phyloP scores from a whole-genome alignment of 306 rosid species.

The Boehmeria nivea region DNA sequence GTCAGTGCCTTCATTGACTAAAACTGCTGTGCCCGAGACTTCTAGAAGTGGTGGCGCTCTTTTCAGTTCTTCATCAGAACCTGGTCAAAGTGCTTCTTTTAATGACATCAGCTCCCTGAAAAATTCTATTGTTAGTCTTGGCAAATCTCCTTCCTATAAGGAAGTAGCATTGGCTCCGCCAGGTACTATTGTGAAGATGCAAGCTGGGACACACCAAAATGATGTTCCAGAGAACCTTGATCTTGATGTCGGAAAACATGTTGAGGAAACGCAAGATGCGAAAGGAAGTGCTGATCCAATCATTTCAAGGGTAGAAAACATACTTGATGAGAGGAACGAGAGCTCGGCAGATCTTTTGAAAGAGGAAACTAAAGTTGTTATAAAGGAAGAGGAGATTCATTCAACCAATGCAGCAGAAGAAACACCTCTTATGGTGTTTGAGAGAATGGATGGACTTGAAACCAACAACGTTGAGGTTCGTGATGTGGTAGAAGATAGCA shows the following conservation, averaged over 20 bases:
- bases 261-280: constrained; percentile 39
- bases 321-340: constrained; percentile 28
- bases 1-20: constrained; percentile 52
- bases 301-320: constrained; percentile 27
- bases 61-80: constrained; percentile 34
- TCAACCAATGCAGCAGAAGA: constrained; percentile 28
- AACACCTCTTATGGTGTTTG: constrained; percentile 27
- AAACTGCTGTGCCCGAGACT: constrained; percentile 34
- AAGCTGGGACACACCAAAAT: constrained; percentile 50
- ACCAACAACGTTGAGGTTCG: constrained; percentile 37
- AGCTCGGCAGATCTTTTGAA: constrained; percentile 32
- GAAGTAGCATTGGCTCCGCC: constrained; percentile 99
- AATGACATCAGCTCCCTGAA: constrained; percentile 49
- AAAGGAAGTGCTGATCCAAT: constrained; percentile 32
- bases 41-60: constrained; percentile 35
- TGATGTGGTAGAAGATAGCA: constrained; percentile 35
- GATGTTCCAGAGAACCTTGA: constrained; percentile 35
- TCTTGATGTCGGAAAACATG: constrained; percentile 28
- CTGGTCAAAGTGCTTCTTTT: constrained; percentile 30
- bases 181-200: constrained; percentile 71
- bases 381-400: constrained; percentile 44
- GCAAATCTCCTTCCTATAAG: constrained; percentile 96
- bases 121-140: constrained; percentile 61
- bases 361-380: constrained; percentile 38
- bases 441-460: constrained; percentile 37